Evolutionary conservation across 2,329 filamentous ascomycete genomes (phyloP).

Genomic region (Aspergillus ochraceus): DNA sequence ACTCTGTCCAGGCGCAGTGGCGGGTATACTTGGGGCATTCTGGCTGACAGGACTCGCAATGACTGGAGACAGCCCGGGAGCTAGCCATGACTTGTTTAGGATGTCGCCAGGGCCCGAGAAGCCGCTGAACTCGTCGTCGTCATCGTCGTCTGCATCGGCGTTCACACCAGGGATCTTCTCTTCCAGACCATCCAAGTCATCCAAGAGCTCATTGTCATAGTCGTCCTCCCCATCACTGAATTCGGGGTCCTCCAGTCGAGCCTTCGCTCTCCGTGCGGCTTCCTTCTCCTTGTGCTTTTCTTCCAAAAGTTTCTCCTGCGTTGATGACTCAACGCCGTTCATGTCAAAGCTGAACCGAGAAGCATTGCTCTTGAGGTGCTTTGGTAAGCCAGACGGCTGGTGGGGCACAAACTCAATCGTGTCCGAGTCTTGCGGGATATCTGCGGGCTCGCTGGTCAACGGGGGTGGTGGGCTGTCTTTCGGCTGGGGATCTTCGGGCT

Average conservation of each 20-base stretch:
- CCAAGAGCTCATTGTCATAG: conserved; percentile 45
- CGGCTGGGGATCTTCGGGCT: conserved; percentile 7
- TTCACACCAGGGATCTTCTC: conserved; percentile 52
- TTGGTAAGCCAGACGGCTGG: conserved; percentile 40
- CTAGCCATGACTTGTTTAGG: conserved; percentile 33
- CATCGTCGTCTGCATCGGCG: conserved; percentile 45
- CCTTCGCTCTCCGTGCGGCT: conserved; percentile 40
- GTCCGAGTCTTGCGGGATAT: conserved; percentile 26
- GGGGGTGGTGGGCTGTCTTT: conserved; percentile 8
- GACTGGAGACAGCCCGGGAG: conserved; percentile 37
- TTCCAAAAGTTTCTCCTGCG: conserved; percentile 63
- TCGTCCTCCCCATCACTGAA: conserved; percentile 47
- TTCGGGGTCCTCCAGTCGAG: conserved; percentile 29
- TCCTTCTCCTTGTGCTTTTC: conserved; percentile 61
- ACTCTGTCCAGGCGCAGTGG: not conserved
- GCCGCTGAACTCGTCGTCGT: conserved; percentile 36
- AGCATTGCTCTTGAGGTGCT: conserved; percentile 56
- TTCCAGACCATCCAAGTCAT: conserved; percentile 47
- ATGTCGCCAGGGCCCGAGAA: conserved; percentile 27
- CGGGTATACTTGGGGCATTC: conserved; percentile 16
- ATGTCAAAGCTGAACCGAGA: conserved; percentile 68
- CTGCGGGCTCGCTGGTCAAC: conserved; percentile 5
- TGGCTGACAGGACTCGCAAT: conserved; percentile 29
- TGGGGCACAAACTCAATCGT: conserved; percentile 32
- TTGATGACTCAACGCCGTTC: conserved; percentile 56